These are phyloP conservation scores for Suhomyces canberraensis DNA, from an alignment of 805 yeast genomes.

Conservation along the genomic window DNA sequence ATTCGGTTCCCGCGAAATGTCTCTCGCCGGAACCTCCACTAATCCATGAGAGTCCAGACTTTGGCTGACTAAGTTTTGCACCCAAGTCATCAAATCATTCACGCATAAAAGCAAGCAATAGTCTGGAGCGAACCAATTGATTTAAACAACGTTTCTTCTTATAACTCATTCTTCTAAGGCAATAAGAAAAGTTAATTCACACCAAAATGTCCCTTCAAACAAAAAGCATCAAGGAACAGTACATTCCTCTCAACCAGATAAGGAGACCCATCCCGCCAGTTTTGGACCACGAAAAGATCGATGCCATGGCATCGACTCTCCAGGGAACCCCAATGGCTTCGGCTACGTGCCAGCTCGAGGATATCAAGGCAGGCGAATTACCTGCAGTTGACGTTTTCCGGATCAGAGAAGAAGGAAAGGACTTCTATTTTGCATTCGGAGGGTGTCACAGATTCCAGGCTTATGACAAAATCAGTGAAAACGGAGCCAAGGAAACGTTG, in stretches of 20 bases:
- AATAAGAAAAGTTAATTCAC: no score
- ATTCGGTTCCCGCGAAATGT: no score
- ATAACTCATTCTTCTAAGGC: no score
- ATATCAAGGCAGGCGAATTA: slow-evolving; percentile 56
- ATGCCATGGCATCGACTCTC: slow-evolving; percentile 72
- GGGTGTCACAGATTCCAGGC: slow-evolving; percentile 92
- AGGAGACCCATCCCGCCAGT: slow-evolving; percentile 85
- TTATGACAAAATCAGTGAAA: slow-evolving; percentile 52
- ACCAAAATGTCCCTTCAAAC: slow-evolving; percentile 69
- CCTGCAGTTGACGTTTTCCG: slow-evolving; percentile 81
- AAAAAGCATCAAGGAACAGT: slow-evolving; percentile 48
- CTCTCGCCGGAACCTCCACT: no score
- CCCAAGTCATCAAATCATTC: no score
- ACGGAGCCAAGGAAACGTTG: slow-evolving; percentile 26
- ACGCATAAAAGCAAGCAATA: no score
- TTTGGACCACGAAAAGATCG: slow-evolving; percentile 68
- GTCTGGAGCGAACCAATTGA: no score
- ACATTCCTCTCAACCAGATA: slow-evolving; percentile 65
- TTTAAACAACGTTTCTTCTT: no score
- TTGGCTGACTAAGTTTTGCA: no score
- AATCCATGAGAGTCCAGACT: no score
- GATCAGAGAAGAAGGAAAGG: slow-evolving; percentile 60
- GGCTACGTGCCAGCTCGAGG: slow-evolving; percentile 52
- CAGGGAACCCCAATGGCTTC: slow-evolving; percentile 64
- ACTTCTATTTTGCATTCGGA: slow-evolving; percentile 77